Percentiles rank a stretch among this genome's conserved stretches.
Evolutionary conservation across 345 rosid species (phyloP).

Genomic region (Fremontodendron californicum): DNA sequence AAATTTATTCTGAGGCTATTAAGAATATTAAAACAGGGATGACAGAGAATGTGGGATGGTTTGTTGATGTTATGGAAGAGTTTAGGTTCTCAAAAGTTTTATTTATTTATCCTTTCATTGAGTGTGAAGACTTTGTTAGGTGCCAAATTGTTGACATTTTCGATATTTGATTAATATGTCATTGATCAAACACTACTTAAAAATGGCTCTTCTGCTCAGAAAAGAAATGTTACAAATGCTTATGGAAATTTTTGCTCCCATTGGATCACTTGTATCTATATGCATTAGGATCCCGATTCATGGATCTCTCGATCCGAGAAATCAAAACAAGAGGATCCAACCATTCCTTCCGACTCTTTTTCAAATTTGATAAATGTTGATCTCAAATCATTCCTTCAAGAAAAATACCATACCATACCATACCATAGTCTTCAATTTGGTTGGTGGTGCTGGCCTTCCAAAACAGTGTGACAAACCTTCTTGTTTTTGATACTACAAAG

Average conservation of each 20-base stretch:
- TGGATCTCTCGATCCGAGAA: too few relatives aligned
- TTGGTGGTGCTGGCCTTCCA: background rate
- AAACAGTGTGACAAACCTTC: too few relatives aligned
- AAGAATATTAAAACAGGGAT: background rate
- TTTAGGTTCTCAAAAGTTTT: background rate
- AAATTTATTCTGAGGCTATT: background rate
- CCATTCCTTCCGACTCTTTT: too few relatives aligned
- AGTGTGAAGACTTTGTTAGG: conserved; percentile 9
- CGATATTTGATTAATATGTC: background rate
- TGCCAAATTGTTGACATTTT: background rate
- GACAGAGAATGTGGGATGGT: background rate
- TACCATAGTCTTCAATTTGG: background rate
- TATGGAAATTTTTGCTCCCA: too few relatives aligned
- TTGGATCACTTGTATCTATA: too few relatives aligned
- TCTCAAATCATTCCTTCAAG: background rate
- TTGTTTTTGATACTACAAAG: background rate
- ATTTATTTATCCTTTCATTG: background rate
- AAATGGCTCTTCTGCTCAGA: too few relatives aligned
- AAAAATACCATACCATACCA: too few relatives aligned
- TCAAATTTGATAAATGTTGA: too few relatives aligned
- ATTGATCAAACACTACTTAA: background rate
- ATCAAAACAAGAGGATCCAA: too few relatives aligned
- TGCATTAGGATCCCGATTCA: too few relatives aligned
- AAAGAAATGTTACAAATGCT: too few relatives aligned
- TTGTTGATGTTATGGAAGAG: background rate